Evolutionary conservation across 768 basidiomycete genomes (phyloP).

Genomic region (Serendipita sp.): DNA sequence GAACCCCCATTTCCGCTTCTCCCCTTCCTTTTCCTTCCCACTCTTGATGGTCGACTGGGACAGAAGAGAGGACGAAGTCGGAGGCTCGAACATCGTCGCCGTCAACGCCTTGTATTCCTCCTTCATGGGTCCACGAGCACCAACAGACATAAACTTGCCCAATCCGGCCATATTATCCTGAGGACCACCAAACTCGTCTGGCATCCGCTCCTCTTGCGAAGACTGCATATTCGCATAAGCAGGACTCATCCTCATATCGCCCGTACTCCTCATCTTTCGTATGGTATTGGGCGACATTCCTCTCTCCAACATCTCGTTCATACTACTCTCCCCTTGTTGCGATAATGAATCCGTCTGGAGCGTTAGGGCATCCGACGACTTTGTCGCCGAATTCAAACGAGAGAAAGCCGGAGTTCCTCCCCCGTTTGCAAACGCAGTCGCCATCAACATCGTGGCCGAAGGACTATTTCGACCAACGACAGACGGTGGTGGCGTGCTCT

Average conservation of each 20-base stretch:
- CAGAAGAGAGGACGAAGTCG: slow-evolving; percentile 8
- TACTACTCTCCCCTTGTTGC: not conserved
- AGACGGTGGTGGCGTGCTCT: not conserved
- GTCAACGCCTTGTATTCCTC: not conserved
- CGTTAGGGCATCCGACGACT: not conserved
- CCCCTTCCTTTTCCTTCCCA: not conserved
- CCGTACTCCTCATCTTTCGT: slow-evolving; percentile 14
- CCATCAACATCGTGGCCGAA: not conserved
- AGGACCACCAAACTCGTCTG: not conserved
- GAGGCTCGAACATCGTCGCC: slow-evolving; percentile 7
- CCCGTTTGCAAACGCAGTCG: too few species aligned
- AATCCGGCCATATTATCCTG: not conserved
- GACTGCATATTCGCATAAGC: not conserved
- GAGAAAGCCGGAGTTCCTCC: not conserved
- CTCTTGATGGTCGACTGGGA: slow-evolving; percentile 4
- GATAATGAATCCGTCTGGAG: not conserved
- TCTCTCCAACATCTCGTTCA: not conserved
- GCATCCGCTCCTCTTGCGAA: not conserved
- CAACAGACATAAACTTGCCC: slow-evolving; percentile 5
- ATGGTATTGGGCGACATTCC: slow-evolving; percentile 5
- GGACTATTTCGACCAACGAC: not conserved
- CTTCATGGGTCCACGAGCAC: slow-evolving; percentile 1
- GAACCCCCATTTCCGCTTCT: slow-evolving; percentile 71
- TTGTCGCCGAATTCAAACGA: not conserved
- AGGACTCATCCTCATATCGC: slow-evolving; percentile 8